Evolutionary conservation across 2,329 filamentous ascomycete species (phyloP), one percentile per base, ranked within the genome.

Genomic region (Cercospora beticola): DNA sequence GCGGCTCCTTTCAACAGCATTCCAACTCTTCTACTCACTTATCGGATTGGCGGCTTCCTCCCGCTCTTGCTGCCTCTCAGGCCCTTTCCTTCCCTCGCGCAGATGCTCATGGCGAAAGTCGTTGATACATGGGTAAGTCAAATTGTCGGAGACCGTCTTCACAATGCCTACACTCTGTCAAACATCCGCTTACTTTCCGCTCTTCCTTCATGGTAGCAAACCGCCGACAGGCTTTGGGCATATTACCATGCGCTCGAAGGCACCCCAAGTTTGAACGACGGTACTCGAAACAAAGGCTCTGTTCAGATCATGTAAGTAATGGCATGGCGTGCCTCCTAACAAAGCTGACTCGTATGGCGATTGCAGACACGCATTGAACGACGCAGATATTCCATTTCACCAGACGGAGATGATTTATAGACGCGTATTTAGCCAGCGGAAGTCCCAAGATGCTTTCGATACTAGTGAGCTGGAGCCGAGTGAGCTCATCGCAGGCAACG

Each of bases 1-100:
- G 87, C 96, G 4, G 90, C 93, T 0, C 88, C 89, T 0, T 97
- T 97, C 82, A 90, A 89, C 62, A 89, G 88, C 68, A 80, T 97
- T 5, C 87, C 90, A 0, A 86, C 86, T 9, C 86, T 98, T 70
- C 84, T 97, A 5, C 84, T 90, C 9, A 89, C 88, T 12, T 98
- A 97, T 79, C 88, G 89, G 23, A 88, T 95, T 43, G 89, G 85
- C n/a, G 94, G 94, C 1, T 76, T 91, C 4, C 82, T 97, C 16
- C 93, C 94, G 0, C 82, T 97, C 5, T 83, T 97, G n/a, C 88
- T 89, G 0, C 93, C 93, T 0, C 83, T 97, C 2, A 82, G 86
- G 6, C 81, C 83, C 2, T 91, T 91, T 77, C 91, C 92, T 0
- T 83, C 84, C 12, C 76, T 94, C 16, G 82, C 91, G 59, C 82